Percentiles rank a stretch among this genome's conserved stretches.
phyloP scores from a whole-genome alignment of 768 basidiomycete species.

The Floccularia luteovirens region DNA sequence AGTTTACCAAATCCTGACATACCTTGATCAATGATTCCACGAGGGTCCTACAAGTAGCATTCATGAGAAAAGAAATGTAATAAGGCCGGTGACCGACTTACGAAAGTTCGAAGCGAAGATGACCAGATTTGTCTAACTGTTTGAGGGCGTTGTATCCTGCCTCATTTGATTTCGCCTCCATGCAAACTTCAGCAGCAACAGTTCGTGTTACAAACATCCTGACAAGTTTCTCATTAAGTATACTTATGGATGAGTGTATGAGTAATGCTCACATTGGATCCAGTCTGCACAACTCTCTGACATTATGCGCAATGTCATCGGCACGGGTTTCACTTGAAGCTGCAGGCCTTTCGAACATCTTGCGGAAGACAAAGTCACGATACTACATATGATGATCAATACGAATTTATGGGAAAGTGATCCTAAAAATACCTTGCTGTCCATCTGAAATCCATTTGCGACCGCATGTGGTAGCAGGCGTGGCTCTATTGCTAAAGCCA shows the following conservation, averaged over 20 bases:
- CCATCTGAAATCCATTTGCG: slow-evolving; percentile 72
- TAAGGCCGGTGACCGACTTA: slow-evolving; percentile 20
- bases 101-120: slow-evolving; percentile 63
- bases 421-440: slow-evolving; percentile 48
- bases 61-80: not conserved
- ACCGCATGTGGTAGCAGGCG: slow-evolving; percentile 64
- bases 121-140: slow-evolving; percentile 53
- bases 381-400: slow-evolving; percentile 36
- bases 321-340: slow-evolving; percentile 41
- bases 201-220: slow-evolving; percentile 83
- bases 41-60: slow-evolving; percentile 23
- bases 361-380: slow-evolving; percentile 81
- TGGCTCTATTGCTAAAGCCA: slow-evolving; percentile 72
- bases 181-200: slow-evolving; percentile 77
- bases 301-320: slow-evolving; percentile 62
- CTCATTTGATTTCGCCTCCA: slow-evolving; percentile 72
- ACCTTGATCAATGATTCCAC: slow-evolving; percentile 69
- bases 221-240: slow-evolving; percentile 1
- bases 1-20: slow-evolving; percentile 3
- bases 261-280: slow-evolving; percentile 48
- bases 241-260: slow-evolving; percentile 1
- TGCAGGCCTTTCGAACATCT: slow-evolving; percentile 67
- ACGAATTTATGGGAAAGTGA: slow-evolving; percentile 5
- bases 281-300: slow-evolving; percentile 63
- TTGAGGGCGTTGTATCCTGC: slow-evolving; percentile 64